Percentiles rank a stretch among this genome's conserved stretches.
Conservation (phyloP, 192 early-diverging fungal species). For the Cladochytrium replicatum region DNA sequence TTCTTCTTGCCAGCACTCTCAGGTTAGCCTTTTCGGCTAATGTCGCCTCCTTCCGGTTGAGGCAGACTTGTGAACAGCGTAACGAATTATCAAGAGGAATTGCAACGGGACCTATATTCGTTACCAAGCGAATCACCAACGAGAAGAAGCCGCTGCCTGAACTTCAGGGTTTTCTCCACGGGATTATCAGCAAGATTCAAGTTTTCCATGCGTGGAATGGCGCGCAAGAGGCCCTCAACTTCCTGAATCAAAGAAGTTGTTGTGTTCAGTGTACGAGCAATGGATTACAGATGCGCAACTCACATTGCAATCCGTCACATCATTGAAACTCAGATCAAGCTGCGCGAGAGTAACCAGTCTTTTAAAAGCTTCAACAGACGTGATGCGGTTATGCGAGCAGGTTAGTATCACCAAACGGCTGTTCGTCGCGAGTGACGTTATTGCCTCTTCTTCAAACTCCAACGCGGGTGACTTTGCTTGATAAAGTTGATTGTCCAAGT, state of each 20-base stretch:
- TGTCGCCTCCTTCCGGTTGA: no score
- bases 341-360: conserved; percentile 15
- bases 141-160: no score
- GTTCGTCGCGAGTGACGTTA: conserved; percentile 17
- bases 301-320: conserved; percentile 26
- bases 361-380: conserved; percentile 11
- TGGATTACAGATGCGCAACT: not conserved
- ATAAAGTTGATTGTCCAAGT: conserved; percentile 35
- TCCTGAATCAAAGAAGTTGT: conserved; percentile 7
- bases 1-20: no score
- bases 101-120: no score
- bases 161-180: no score
- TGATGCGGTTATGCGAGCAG: conserved; percentile 17
- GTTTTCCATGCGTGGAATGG: no score
- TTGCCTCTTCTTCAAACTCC: conserved; percentile 24
- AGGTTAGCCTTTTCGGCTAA: no score
- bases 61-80: no score
- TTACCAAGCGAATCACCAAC: no score
- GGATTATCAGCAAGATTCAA: no score
- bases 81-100: no score
- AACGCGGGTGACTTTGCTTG: conserved; percentile 11
- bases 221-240: conserved; percentile 21
- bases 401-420: conserved; percentile 12
- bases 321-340: conserved; percentile 29
- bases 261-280: not conserved